These are phyloP conservation scores for Diaporthe humulicola DNA, from an alignment of 2,329 filamentous ascomycete genomes.

Conservation along the genomic window DNA sequence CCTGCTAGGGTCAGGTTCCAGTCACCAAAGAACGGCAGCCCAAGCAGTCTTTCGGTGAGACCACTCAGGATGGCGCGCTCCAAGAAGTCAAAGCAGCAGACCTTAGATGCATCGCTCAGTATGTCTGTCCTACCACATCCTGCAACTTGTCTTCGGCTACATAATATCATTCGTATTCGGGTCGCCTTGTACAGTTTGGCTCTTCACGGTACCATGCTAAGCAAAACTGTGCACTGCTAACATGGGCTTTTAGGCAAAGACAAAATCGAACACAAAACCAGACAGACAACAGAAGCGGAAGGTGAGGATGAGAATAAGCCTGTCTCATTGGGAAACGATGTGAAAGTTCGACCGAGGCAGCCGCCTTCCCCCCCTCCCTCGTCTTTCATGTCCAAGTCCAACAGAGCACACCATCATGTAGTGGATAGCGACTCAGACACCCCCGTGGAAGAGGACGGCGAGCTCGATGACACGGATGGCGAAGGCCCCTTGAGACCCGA, in stretches of 20 bases:
- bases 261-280: background rate
- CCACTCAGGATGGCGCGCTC: slow-evolving; percentile 32
- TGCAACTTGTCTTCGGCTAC: too few species aligned
- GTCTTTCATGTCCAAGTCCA: slow-evolving; percentile 33
- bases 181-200: background rate
- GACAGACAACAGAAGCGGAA: background rate
- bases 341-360: background rate
- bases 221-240: background rate
- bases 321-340: background rate
- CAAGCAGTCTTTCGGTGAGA: background rate
- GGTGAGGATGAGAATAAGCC: slow-evolving; percentile 36
- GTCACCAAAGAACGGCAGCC: slow-evolving; percentile 33
- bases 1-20: slow-evolving; percentile 47
- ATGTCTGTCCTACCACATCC: slow-evolving; percentile 9
- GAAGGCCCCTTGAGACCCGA: slow-evolving; percentile 36
- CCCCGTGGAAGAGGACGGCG: slow-evolving; percentile 34
- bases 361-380: slow-evolving; percentile 23
- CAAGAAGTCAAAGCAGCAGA: slow-evolving; percentile 40
- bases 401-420: background rate
- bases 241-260: background rate
- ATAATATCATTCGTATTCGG: background rate
- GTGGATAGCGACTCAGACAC: slow-evolving; percentile 38
- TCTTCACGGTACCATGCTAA: background rate
- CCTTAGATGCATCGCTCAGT: slow-evolving; percentile 41
- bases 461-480: slow-evolving; percentile 33